Conservation (phyloP, 352 stramenopile species). For the Phytopythium ostracodes region DNA sequence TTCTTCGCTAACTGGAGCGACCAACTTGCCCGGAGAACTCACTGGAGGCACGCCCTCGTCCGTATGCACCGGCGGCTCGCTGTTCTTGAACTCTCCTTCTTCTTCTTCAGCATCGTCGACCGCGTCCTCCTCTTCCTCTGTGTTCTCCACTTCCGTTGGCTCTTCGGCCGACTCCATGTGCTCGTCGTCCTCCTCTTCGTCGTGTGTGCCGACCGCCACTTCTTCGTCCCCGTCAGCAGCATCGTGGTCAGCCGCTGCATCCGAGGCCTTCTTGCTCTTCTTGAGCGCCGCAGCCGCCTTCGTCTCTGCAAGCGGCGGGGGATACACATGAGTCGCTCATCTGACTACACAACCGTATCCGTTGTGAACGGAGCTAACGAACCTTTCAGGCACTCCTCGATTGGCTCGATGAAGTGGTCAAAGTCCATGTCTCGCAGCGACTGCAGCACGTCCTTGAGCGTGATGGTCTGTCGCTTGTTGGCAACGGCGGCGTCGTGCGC, state of each 20-base stretch:
- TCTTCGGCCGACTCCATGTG: conserved; percentile 40
- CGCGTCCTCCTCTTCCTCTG: conserved; percentile 12
- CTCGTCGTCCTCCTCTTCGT: conserved; percentile 35
- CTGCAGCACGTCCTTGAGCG: conserved; percentile 67
- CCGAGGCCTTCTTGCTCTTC: conserved; percentile 21
- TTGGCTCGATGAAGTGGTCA: conserved; percentile 63
- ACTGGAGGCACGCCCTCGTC: neutral
- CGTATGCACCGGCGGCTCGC: neutral
- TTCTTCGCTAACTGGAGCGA: neutral
- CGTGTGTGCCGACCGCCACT: conserved; percentile 22
- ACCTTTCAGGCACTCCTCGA: conserved; percentile 73
- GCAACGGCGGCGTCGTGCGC: conserved; percentile 58
- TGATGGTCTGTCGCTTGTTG: conserved; percentile 77
- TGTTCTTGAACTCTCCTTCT: conserved; percentile 12
- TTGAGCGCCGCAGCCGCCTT: conserved; percentile 34
- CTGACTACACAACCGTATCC: too few species aligned
- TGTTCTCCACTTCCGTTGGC: conserved; percentile 16
- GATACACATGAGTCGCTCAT: too few species aligned
- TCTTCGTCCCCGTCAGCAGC: conserved; percentile 25
- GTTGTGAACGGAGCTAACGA: too few species aligned
- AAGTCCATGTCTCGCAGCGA: conserved; percentile 75
- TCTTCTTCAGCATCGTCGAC: conserved; percentile 15
- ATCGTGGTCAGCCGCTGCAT: conserved; percentile 29
- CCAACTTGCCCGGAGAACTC: neutral
- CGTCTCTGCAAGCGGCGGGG: conserved; percentile 22